Evolutionary conservation across 495 filamentous ascomycete genomes (phyloP), one percentile per base, ranked within the genome.

Genomic region (Podospora australis): DNA sequence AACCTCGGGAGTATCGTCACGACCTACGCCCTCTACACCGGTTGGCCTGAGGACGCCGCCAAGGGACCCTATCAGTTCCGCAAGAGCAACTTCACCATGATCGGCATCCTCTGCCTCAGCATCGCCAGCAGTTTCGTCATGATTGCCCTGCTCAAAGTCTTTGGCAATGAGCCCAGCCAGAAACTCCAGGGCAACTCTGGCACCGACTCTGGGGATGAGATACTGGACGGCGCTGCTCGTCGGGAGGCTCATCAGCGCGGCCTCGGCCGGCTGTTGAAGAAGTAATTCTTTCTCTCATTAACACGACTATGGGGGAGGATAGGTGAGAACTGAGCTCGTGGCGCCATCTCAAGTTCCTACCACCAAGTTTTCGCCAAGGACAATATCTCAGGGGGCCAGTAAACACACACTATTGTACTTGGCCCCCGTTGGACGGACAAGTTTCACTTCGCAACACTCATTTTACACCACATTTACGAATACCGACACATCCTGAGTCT

Each of bases 11-110:
- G 80, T 53, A 87, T 95, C 42, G 71, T 87, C 54, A 94, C 88
- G 11, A 95, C 89, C 0, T 95, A 95, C 64, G 89, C 90, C 4
- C 69, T 95, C 34, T 95, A 92, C 57, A 82, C 83, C 0, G 89
- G 89, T 11, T 95, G 89, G 89, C 75, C 78, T 20, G 80, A 72
- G 24, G 89, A 95, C 68, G 78, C 77, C 14, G 70, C 72, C 28
- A 69, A 69, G 1, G 87, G 88, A 0, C 76, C 77, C 16, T 72
- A 79, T 50, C 84, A 86, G 65, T 95, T 85, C 62, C 77, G 87
- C 19, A 83, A 83, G 63, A 92, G 88, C 65, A 95, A 91, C 57
- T 63, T 90, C 48, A 79, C 84, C 32, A 94, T 95, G 89, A 78
- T 95, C 28, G 89, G 87, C 9, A 95, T 95, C 48, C 64, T 95